A percentile compares a stretch with the other conserved stretches of the same genome.
Conservation (phyloP, 306 rosid genomes). For the Glycine soja region DNA sequence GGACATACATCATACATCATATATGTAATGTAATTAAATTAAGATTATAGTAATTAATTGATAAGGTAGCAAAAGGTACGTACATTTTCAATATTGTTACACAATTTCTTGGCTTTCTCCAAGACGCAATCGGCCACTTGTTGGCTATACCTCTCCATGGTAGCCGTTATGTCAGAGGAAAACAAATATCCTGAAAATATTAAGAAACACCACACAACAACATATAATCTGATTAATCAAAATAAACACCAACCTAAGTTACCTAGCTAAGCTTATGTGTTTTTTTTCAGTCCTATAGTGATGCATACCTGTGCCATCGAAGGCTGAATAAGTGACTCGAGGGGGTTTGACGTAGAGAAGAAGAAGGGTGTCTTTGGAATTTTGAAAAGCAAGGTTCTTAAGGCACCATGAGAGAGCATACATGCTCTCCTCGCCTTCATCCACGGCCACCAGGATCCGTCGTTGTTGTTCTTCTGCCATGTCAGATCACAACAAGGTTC, state of each 20-base stretch:
- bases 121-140: conserved; percentile 64
- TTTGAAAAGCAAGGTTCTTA: conserved; percentile 57
- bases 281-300: neutral
- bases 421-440: conserved; percentile 88
- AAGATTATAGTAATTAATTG: neutral
- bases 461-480: conserved; percentile 52
- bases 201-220: too few relatives aligned
- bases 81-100: conserved; percentile 63
- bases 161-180: conserved; percentile 63
- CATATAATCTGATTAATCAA: neutral
- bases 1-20: neutral
- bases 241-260: neutral
- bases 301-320: conserved; percentile 74
- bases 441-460: conserved; percentile 83
- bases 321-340: conserved; percentile 54
- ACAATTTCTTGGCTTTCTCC: conserved; percentile 70
- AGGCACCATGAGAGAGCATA: conserved; percentile 87
- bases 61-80: neutral
- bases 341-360: conserved; percentile 77
- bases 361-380: conserved; percentile 70
- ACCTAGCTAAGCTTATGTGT: neutral
- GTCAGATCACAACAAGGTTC: conserved; percentile 13
- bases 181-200: conserved; percentile 67
- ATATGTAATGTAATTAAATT: neutral
- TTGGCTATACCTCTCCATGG: conserved; percentile 62